Base-by-base conservation (phyloP, 495 filamentous ascomycete species). In the Daldinia childiae region DNA sequence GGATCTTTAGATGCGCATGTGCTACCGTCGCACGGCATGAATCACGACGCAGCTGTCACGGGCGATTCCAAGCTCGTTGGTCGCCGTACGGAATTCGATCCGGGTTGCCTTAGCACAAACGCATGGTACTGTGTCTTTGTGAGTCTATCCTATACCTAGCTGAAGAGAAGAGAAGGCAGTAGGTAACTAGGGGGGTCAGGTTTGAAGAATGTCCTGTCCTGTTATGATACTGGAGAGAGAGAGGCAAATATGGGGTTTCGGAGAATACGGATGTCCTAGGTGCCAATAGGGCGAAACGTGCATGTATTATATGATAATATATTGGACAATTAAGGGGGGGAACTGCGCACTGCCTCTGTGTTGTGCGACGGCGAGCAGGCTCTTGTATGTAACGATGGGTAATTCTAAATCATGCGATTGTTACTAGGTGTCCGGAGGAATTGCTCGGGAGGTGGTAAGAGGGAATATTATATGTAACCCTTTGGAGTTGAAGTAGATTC, bases 1-100 rank as follows among this genome's bases (percentile, higher is more conserved):
- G 4, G 2, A 19, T 60, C 7, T 8, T 6, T 26, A 43, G 57
- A 45, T 21, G 36, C 48, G 32, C 17, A 32, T 59, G 54, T 52
- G 19, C 17, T 6, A 7, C 52, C 15, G 68, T 71, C 51, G 68
- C 36, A 71, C 68, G 32, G 30, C 68, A 66, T 71, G 50, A 71
- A 43, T 71, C 68, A 71, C 62, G 12, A 32, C 48, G 58, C 57
- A 62, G 55, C 43, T 17, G 45, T 66, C 62, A 62, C 57, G 11
- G 39, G 41, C 24, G 39, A 30, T 56, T 15, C 5, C 19, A 21
- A 38, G 34, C 50, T 55, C 17, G 48, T 64, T 64, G 51, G 50
- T 38, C 24, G 39, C 6, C 15, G 27, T n/a, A 6, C 19, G 17
- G 32, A 11, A 39, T 39, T 7, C 21, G 55, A 38, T 14, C 19